phyloP scores from a whole-genome alignment of 2,329 filamentous ascomycete species.

The Blastomyces parvus region DNA sequence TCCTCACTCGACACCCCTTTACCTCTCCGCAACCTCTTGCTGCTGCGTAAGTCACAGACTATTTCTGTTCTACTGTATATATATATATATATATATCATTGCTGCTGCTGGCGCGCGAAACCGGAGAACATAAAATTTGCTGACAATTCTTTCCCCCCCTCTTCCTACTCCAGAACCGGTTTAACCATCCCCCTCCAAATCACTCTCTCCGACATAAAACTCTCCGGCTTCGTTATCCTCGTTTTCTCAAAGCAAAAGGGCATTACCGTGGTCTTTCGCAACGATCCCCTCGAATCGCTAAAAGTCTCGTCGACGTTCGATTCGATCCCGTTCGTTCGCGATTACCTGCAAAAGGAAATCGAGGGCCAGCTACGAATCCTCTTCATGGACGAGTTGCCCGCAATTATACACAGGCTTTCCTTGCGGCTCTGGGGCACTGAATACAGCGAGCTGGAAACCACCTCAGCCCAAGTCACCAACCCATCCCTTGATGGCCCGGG shows the following conservation, averaged over 20 bases:
- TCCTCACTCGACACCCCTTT: conserved; percentile 83
- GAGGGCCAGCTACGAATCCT: conserved; percentile 83
- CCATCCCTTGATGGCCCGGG: conserved; percentile 50
- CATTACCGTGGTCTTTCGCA: conserved; percentile 90
- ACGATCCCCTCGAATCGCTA: conserved; percentile 93
- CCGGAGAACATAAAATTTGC: neutral
- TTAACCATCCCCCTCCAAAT: conserved; percentile 97
- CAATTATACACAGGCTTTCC: conserved; percentile 89
- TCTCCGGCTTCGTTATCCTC: conserved; percentile 93
- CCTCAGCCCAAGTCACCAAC: conserved; percentile 19
- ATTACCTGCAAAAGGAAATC: conserved; percentile 93
- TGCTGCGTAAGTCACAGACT: conserved; percentile 48
- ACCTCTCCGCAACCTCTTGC: conserved; percentile 88
- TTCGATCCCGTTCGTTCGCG: conserved; percentile 94
- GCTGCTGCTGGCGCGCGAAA: neutral
- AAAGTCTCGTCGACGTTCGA: conserved; percentile 99
- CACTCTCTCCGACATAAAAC: conserved; percentile 85
- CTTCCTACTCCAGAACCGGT: conserved; percentile 47
- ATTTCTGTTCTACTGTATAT: neutral
- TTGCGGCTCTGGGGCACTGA: conserved; percentile 84
- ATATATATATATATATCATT: neutral
- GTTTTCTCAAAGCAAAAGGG: conserved; percentile 98
- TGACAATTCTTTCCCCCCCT: neutral
- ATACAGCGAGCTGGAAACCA: conserved; percentile 53
- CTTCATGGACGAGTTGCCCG: conserved; percentile 96